phyloP scores from a whole-genome alignment of 2,329 filamentous ascomycete species.

The Phaeosphaeriaceae sp. region DNA sequence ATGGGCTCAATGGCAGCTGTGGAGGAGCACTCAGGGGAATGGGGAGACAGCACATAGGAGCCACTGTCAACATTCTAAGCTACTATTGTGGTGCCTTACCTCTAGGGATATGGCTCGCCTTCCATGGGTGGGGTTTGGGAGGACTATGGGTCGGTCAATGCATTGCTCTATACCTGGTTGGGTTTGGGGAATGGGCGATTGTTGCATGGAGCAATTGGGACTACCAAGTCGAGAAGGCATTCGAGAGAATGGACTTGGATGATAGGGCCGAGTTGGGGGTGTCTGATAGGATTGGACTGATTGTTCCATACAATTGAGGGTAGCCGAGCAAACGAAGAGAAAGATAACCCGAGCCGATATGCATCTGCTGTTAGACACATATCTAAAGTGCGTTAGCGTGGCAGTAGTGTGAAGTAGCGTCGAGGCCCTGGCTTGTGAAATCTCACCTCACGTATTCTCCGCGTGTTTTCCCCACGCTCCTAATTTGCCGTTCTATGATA shows the following conservation, averaged over 20 bases:
- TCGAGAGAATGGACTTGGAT: slow-evolving; percentile 69
- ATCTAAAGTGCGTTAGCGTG: slow-evolving; percentile 28
- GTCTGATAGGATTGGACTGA: slow-evolving; percentile 25
- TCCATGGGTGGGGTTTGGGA: slow-evolving; percentile 81
- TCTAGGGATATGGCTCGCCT: slow-evolving; percentile 82
- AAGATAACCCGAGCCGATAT: slow-evolving; percentile 22
- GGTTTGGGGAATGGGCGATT: slow-evolving; percentile 77
- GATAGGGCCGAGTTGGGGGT: slow-evolving; percentile 51
- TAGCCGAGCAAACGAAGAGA: slow-evolving; percentile 27
- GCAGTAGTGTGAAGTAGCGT: slow-evolving; percentile 22
- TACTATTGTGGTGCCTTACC: slow-evolving; percentile 86
- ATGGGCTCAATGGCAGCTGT: slow-evolving; percentile 84
- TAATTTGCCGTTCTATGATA: slow-evolving; percentile 9
- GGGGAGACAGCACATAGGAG: slow-evolving; percentile 86
- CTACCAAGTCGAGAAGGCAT: slow-evolving; percentile 71
- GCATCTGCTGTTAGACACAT: slow-evolving; percentile 29
- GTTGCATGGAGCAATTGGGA: slow-evolving; percentile 81
- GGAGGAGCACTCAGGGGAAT: slow-evolving; percentile 82
- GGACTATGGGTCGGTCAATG: slow-evolving; percentile 87
- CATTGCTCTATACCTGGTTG: slow-evolving; percentile 74
- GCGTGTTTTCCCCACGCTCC: slow-evolving; percentile 25
- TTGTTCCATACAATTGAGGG: slow-evolving; percentile 22
- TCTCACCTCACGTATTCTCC: slow-evolving; percentile 27
- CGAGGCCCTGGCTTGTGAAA: slow-evolving; percentile 26
- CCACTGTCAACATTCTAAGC: slow-evolving; percentile 78